Evolutionary conservation across 2,329 filamentous ascomycete genomes (phyloP).

Genomic region (Trichoderma cornu-damae): DNA sequence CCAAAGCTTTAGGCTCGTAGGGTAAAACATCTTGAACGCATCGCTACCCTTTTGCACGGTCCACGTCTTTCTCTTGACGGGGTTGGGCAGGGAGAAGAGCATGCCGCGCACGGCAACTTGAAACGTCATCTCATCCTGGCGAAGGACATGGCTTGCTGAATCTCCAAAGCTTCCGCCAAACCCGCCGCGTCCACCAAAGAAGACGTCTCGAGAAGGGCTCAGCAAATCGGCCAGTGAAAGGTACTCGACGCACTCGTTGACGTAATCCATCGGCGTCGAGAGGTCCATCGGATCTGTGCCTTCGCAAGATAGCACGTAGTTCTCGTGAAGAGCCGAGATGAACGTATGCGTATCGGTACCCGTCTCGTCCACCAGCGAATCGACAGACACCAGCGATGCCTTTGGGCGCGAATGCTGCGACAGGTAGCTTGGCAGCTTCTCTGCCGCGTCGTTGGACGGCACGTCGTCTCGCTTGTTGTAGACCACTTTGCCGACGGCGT

Average conservation of each 20-base stretch:
- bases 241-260: conserved; percentile 80
- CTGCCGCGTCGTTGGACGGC: conserved; percentile 39
- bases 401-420: conserved; percentile 54
- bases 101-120: conserved; percentile 84
- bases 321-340: conserved; percentile 85
- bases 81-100: conserved; percentile 76
- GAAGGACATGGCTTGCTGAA: conserved; percentile 65
- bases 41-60: conserved; percentile 47
- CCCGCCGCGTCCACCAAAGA: conserved; percentile 58
- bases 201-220: conserved; percentile 64
- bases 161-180: conserved; percentile 44
- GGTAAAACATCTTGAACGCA: conserved; percentile 88
- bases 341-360: conserved; percentile 91
- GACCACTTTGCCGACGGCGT: conserved; percentile 90
- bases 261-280: conserved; percentile 64
- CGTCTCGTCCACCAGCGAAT: conserved; percentile 83
- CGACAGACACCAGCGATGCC: conserved; percentile 60
- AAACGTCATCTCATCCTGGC: conserved; percentile 92
- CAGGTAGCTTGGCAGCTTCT: conserved; percentile 56
- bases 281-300: conserved; percentile 45
- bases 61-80: conserved; percentile 66
- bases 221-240: conserved; percentile 86
- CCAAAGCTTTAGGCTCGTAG: conserved; percentile 78
- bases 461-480: conserved; percentile 83
- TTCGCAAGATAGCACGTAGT: conserved; percentile 82